Evolutionary conservation across 441 rosid species (phyloP).

Genomic region (Gossypium schwendimanii): DNA sequence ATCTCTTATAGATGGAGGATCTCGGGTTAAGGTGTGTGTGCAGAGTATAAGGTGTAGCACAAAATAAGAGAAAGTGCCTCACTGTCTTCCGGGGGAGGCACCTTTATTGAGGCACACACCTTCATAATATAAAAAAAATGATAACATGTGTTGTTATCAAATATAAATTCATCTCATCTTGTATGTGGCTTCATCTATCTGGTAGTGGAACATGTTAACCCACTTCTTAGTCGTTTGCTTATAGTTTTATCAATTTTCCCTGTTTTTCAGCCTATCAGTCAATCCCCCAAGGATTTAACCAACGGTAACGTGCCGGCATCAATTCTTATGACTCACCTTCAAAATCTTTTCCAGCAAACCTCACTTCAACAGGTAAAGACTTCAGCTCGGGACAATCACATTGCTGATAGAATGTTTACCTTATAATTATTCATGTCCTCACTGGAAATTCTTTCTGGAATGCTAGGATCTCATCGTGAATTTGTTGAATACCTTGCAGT

Average conservation of each 20-base stretch:
- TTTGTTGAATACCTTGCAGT: conserved; percentile 63
- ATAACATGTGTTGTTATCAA: neutral
- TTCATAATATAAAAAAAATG: neutral
- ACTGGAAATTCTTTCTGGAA: conserved; percentile 15
- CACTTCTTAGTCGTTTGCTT: neutral
- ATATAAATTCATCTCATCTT: neutral
- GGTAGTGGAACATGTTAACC: neutral
- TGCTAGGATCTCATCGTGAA: conserved; percentile 67
- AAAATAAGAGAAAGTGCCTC: neutral
- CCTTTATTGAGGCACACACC: neutral
- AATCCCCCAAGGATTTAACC: conserved; percentile 47
- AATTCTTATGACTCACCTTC: conserved; percentile 70
- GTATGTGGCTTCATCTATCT: neutral
- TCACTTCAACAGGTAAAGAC: conserved; percentile 73
- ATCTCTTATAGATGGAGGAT: neutral
- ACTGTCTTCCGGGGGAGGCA: neutral
- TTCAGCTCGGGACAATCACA: neutral
- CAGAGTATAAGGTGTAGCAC: neutral
- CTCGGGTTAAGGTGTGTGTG: neutral
- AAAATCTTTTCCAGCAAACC: conserved; percentile 82
- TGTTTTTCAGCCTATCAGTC: conserved; percentile 48
- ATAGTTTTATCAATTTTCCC: neutral
- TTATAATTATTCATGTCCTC: neutral
- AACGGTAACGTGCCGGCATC: conserved; percentile 35
- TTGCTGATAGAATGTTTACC: conserved; percentile 4